Evolutionary conservation across 306 rosid species (phyloP), one percentile per base, ranked within the genome.

Genomic region (Quercus robur): DNA sequence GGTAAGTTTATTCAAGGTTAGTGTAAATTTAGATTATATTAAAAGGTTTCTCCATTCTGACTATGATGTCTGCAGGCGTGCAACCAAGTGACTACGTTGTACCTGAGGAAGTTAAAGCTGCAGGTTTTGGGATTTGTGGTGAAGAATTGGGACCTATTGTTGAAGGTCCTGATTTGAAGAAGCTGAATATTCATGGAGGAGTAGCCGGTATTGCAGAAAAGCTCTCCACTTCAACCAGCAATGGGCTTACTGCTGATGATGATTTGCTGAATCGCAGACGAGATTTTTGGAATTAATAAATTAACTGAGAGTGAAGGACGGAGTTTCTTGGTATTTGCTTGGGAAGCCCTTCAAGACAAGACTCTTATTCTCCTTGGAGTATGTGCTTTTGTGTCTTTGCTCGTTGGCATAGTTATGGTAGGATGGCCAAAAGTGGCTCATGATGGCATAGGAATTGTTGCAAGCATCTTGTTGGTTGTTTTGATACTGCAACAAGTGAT

Each of bases 311-410:
- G 90, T 52, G 86, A 78, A 79, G 80, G 38, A 17, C 79, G 85
- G 78, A 88, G 99, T 80, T 93, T 94, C 88, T 93, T 86, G 86
- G 73, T 94, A 78, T 94, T 94, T 83, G 97, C 93, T 83, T 93
- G 97, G 97, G 99, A 94, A 90, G 97, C 99, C 70, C 94, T 94
- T 77, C 97, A 94, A 28, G 99, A 93, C 88, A 90, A 91, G 99
- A 93, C 99, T 80, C 97, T 94, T 56, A 93, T 93, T 97, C 91
- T 94, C 72, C 97, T 93, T 49, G 99, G 94, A 74, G 86, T 86
- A 51, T 94, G 99, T 78, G 97, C 99, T 74, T 71, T 94, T 64
- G 88, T 94, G 82, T 94, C 99, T 71, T 83, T 94, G 68, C 56
- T 89, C 1, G 97, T 94, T 76, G 99, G 99, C 75, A 84, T 93